These are phyloP conservation scores for Pichia ethanolica DNA, from an alignment of 805 yeast species.

Conservation along the genomic window DNA sequence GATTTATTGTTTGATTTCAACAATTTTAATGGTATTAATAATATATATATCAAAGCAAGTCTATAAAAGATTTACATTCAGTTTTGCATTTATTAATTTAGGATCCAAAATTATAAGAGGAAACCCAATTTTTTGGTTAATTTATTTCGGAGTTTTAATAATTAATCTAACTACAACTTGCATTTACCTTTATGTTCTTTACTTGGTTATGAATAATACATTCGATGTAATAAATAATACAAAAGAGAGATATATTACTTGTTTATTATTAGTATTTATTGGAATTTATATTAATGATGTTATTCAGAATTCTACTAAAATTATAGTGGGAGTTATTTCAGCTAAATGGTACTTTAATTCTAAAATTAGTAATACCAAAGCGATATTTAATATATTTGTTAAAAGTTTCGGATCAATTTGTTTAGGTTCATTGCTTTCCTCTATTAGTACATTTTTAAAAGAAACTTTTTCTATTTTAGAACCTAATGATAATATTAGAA, in stretches of 20 bases:
- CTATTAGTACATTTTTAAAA: constrained; percentile 45
- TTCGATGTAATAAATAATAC: no score
- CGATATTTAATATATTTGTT: constrained; percentile 71
- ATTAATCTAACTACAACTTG: constrained; percentile 56
- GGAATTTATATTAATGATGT: constrained; percentile 82
- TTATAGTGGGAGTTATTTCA: constrained; percentile 75
- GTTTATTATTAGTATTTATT: constrained; percentile 70
- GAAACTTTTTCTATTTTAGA: constrained; percentile 1
- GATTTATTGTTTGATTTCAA: constrained; percentile 12
- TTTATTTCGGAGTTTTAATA: constrained; percentile 32
- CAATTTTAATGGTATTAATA: constrained; percentile 21
- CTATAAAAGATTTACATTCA: constrained; percentile 22
- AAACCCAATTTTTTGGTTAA: constrained; percentile 59
- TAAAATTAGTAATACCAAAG: constrained; percentile 57
- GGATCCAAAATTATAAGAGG: constrained; percentile 66
- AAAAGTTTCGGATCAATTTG: constrained; percentile 86
- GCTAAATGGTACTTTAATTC: constrained; percentile 86
- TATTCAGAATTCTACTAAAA: constrained; percentile 68
- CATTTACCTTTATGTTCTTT: constrained; percentile 59
- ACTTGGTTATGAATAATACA: constrained; percentile 46
- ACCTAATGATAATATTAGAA: not conserved
- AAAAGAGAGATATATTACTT: constrained; percentile 15
- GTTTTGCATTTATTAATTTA: constrained; percentile 20
- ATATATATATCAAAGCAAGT: constrained; percentile 15
- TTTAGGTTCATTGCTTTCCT: constrained; percentile 67